Conservation (phyloP, 495 filamentous ascomycete species). For the Evernia prunastri region DNA sequence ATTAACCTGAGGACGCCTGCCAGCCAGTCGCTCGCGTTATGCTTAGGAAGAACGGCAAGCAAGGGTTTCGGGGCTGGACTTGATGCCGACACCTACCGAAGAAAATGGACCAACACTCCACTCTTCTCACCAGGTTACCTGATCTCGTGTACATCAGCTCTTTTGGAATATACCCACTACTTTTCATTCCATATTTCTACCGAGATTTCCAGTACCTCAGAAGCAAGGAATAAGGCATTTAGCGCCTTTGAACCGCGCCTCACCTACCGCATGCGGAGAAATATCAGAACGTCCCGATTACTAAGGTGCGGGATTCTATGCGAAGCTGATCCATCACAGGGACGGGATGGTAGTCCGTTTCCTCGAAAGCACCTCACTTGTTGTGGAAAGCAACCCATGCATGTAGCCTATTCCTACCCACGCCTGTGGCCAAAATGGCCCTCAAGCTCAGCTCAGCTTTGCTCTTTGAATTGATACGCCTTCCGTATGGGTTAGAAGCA, state of each 20-base stretch:
- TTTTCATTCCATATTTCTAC: too few relatives aligned
- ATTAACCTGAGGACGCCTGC: slow-evolving; percentile 3
- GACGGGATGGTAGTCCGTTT: background rate
- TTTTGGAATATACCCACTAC: too few relatives aligned
- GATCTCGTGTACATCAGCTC: too few relatives aligned
- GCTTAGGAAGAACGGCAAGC: background rate
- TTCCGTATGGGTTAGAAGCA: background rate
- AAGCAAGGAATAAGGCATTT: too few relatives aligned
- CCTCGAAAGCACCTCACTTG: background rate
- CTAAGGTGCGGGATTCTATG: too few relatives aligned
- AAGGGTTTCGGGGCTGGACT: background rate
- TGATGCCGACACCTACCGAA: background rate
- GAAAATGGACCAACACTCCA: too few relatives aligned
- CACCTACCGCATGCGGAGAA: too few relatives aligned
- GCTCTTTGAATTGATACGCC: background rate
- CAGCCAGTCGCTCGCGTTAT: background rate
- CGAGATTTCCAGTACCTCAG: too few relatives aligned
- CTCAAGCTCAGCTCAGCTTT: background rate
- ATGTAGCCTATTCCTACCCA: background rate
- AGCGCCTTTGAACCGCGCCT: too few relatives aligned
- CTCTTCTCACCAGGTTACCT: too few relatives aligned
- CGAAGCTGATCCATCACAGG: background rate
- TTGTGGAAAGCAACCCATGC: background rate
- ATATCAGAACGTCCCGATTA: too few relatives aligned
- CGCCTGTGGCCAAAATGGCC: too few relatives aligned